Base-by-base conservation (phyloP, 768 basidiomycete genomes). In the Auricularia sp. region DNA sequence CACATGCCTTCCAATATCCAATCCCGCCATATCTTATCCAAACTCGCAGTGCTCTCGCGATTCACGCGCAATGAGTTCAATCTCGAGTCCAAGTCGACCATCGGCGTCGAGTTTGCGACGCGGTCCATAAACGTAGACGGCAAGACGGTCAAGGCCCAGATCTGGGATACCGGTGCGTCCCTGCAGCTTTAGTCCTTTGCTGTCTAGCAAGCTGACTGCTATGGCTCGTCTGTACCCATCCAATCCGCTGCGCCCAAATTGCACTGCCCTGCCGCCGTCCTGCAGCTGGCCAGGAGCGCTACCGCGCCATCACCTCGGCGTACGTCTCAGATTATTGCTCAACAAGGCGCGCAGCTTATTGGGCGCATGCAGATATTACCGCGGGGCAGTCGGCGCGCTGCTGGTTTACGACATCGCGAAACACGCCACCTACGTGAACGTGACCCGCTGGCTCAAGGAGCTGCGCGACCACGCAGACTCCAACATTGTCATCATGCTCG, bases 61-160 rank as follows among this genome's bases (percentile, higher is more conserved):
- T 80, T 81, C 74, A 81, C 79, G 3, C 71, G 79, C 42, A 79
- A 80, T 68, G 79, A 80, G 66, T 81, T 81, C 75, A 80, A 80
- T 74, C 73, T 79, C 64, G 80, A 81, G 63, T 78, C 78, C 39
- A 81, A 80, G 70, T 81, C 80, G 23, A 81, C 80, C 11, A 81
- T 81, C 70, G 78, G 79, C 36, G 80, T 81, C 62, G 80, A 81
- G 71, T 81, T 81, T 61, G 80, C 80, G 1, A 81, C 80, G 2
- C 70, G 79, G 65, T 75, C 75, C 29, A 78, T 81, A 73, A 76
- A 74, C 65, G 79, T 81, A 18, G 79, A 81, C 68, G 73, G 73
- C 44, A 80, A 81, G 78, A 79, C 78, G 10, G 75, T 81, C 67
- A 81, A 81, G 69, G 80, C 80, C 11, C 80, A 81, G 72, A 80